These are phyloP conservation scores for Candida ovalis DNA, from an alignment of 805 yeast species.

Conservation along the genomic window DNA sequence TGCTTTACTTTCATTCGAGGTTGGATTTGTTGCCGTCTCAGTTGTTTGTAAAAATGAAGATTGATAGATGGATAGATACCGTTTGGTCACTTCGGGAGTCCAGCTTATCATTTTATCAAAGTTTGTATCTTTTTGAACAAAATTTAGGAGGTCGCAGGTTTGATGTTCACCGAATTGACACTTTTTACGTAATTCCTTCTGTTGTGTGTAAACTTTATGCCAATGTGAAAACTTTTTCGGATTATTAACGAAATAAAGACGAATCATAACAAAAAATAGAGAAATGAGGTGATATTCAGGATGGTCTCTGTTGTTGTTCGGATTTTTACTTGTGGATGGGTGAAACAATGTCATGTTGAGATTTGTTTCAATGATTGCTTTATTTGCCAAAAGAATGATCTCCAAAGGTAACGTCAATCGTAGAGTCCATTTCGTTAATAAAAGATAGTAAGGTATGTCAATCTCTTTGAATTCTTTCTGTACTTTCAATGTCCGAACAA, in stretches of 20 bases:
- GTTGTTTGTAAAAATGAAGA: neutral
- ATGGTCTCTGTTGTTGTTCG: constrained; percentile 7
- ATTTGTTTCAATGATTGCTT: constrained; percentile 20
- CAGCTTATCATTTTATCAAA: constrained; percentile 41
- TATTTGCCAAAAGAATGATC: constrained; percentile 35
- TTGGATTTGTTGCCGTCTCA: neutral
- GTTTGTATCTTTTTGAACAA: constrained; percentile 21
- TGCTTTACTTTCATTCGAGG: neutral
- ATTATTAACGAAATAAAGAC: constrained; percentile 28
- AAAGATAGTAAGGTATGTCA: constrained; percentile 33
- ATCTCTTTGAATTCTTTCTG: neutral
- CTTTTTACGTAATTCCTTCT: neutral
- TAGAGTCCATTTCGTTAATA: constrained; percentile 38
- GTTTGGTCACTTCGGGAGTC: constrained; percentile 41
- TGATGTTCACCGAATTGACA: constrained; percentile 12
- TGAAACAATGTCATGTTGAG: constrained; percentile 11
- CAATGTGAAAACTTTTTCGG: constrained; percentile 26
- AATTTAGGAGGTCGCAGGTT: constrained; percentile 13
- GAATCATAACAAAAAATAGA: constrained; percentile 31
- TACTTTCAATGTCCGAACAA: neutral
- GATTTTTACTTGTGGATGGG: neutral
- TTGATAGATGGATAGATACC: constrained; percentile 50
- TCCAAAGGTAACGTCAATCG: constrained; percentile 50
- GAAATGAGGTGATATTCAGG: constrained; percentile 39
- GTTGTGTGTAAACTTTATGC: constrained; percentile 17